Evolutionary conservation across 1,139 yeast genomes (phyloP).

Genomic region (Yamadazyma taylorii): DNA sequence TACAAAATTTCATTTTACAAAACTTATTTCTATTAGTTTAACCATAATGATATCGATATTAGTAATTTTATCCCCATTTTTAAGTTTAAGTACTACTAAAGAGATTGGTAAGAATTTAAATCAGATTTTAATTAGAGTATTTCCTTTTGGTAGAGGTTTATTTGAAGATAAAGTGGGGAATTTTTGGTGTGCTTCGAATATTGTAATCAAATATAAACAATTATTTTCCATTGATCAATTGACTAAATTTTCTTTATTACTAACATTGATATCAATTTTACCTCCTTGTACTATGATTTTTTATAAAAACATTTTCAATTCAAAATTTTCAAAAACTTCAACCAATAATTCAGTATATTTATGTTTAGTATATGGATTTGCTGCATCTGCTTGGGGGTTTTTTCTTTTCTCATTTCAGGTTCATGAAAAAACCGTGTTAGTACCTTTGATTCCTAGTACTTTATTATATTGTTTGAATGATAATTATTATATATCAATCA

Average conservation of each 20-base stretch:
- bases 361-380: slow-evolving; percentile 62
- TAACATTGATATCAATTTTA: slow-evolving; percentile 64
- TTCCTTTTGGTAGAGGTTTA: slow-evolving; percentile 92
- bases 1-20: slow-evolving; percentile 31
- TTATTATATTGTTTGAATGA: slow-evolving; percentile 62
- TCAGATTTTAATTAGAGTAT: slow-evolving; percentile 63
- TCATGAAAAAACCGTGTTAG: slow-evolving; percentile 86
- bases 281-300: slow-evolving; percentile 65
- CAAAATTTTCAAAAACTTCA: slow-evolving; percentile 19
- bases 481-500: slow-evolving; percentile 62
- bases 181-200: slow-evolving; percentile 91
- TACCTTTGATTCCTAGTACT: slow-evolving; percentile 85
- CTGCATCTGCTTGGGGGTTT: slow-evolving; percentile 85
- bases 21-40: slow-evolving; percentile 60
- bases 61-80: slow-evolving; percentile 62
- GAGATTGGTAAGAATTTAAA: slow-evolving; percentile 17
- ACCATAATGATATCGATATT: slow-evolving; percentile 60
- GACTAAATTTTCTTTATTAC: slow-evolving; percentile 57
- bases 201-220: slow-evolving; percentile 66
- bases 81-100: slow-evolving; percentile 19
- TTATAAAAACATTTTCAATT: slow-evolving; percentile 48
- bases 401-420: slow-evolving; percentile 92
- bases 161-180: slow-evolving; percentile 98
- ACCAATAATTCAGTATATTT: slow-evolving; percentile 19
- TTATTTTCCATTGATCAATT: slow-evolving; percentile 58